Conservation (phyloP, 108 stramenopile species). For the Cyclostephanos tholiformis region DNA sequence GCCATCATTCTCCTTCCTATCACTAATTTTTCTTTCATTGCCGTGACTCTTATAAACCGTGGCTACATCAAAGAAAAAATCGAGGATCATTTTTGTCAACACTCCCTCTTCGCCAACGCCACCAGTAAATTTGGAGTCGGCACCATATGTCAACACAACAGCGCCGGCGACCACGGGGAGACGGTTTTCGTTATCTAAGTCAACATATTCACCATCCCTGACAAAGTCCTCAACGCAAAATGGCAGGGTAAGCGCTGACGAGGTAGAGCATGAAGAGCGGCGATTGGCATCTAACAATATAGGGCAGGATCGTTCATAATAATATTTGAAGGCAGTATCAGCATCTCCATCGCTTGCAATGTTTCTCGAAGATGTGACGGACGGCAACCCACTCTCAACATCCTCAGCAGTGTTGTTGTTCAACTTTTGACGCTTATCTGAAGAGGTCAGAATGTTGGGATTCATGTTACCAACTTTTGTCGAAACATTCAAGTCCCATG, state of each 20-base stretch:
- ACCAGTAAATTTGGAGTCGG: slow-evolving; percentile 48
- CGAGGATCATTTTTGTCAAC: slow-evolving; percentile 41
- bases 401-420: slow-evolving; percentile 6
- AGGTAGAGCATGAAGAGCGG: neutral
- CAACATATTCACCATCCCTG: neutral
- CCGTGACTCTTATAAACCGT: neutral
- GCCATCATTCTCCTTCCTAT: neutral
- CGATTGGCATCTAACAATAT: slow-evolving; percentile 41
- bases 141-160: slow-evolving; percentile 39
- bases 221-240: slow-evolving; percentile 41
- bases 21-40: neutral
- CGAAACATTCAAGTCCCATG: slow-evolving; percentile 43
- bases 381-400: neutral
- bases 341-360: slow-evolving; percentile 27
- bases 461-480: neutral
- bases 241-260: slow-evolving; percentile 1
- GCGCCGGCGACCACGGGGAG: slow-evolving; percentile 44
- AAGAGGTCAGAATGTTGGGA: neutral
- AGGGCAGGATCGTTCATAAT: slow-evolving; percentile 47
- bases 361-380: neutral
- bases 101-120: slow-evolving; percentile 50
- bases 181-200: neutral
- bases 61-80: slow-evolving; percentile 37
- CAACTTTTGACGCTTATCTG: slow-evolving; percentile 17
- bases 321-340: slow-evolving; percentile 42